Evolutionary conservation across 129 eudicot genomes (phyloP).

Genomic region (Flaveria bidentis): DNA sequence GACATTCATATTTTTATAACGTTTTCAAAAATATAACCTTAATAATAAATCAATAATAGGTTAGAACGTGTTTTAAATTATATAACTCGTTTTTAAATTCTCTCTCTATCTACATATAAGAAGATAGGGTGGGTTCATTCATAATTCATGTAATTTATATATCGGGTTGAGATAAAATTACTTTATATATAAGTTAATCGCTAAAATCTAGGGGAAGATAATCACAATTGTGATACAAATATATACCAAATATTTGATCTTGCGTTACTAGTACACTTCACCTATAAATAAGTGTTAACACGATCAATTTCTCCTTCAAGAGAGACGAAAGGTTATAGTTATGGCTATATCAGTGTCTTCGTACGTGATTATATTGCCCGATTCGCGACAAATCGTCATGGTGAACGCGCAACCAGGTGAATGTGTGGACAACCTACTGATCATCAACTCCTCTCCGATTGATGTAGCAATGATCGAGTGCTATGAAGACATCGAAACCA

Average conservation of each 20-base stretch:
- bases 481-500: not conserved
- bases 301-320: not conserved
- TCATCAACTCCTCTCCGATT: not conserved
- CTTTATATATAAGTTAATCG: too few relatives aligned
- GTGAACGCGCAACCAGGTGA: conserved; percentile 4
- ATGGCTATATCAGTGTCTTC: not conserved
- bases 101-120: too few relatives aligned
- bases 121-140: not conserved
- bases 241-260: not conserved
- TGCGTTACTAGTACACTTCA: not conserved
- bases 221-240: not conserved
- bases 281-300: too few relatives aligned
- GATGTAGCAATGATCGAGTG: not conserved
- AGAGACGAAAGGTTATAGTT: not conserved
- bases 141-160: not conserved
- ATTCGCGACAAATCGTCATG: not conserved
- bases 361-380: not conserved
- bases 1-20: too few relatives aligned
- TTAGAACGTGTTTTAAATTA: too few relatives aligned
- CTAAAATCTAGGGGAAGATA: not conserved
- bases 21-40: too few relatives aligned
- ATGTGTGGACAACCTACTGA: not conserved
- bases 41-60: too few relatives aligned
- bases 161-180: too few relatives aligned
- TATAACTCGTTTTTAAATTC: too few relatives aligned